Conservation (phyloP, 2,329 filamentous ascomycete genomes). For the Nectriaceae sp. region DNA sequence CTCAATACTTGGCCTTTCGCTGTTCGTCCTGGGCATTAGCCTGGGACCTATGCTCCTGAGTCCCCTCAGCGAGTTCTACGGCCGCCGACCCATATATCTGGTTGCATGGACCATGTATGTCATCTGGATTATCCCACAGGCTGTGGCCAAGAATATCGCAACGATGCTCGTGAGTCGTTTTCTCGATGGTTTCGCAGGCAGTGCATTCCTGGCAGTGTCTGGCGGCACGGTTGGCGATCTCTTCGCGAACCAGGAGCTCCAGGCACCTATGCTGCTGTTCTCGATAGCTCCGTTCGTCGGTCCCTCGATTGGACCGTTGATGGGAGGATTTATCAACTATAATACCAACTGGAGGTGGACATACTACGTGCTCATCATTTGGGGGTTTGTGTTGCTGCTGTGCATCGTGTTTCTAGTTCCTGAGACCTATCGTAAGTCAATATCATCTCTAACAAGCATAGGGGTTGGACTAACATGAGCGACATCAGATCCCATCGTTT, state of each 20-base stretch:
- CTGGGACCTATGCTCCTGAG: conserved; percentile 64
- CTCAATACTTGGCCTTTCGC: conserved; percentile 77
- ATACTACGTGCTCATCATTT: conserved; percentile 84
- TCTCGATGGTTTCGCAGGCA: conserved; percentile 71
- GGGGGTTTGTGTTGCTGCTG: conserved; percentile 66
- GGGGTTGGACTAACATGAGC: conserved; percentile 7
- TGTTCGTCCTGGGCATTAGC: conserved; percentile 77
- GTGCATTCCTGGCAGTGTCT: conserved; percentile 70
- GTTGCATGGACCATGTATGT: conserved; percentile 72
- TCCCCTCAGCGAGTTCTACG: conserved; percentile 76
- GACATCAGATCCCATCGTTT: conserved; percentile 60
- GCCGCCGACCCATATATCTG: conserved; percentile 79
- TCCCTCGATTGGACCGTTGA: conserved; percentile 58
- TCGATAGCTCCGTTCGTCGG: conserved; percentile 66
- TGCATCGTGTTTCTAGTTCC: conserved; percentile 74
- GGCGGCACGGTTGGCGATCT: conserved; percentile 85
- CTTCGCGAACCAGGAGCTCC: conserved; percentile 68
- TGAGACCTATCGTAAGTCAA: conserved; percentile 73
- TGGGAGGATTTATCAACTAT: conserved; percentile 83
- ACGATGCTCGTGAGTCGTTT: conserved; percentile 81
- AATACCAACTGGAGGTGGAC: conserved; percentile 77
- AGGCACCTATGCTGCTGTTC: conserved; percentile 82
- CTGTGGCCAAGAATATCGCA: conserved; percentile 77
- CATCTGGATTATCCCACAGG: conserved; percentile 80
- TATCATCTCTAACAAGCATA: neutral